Evolutionary conservation across 805 yeast genomes (phyloP).

Genomic region (Saccharomycopsis selenospora): DNA sequence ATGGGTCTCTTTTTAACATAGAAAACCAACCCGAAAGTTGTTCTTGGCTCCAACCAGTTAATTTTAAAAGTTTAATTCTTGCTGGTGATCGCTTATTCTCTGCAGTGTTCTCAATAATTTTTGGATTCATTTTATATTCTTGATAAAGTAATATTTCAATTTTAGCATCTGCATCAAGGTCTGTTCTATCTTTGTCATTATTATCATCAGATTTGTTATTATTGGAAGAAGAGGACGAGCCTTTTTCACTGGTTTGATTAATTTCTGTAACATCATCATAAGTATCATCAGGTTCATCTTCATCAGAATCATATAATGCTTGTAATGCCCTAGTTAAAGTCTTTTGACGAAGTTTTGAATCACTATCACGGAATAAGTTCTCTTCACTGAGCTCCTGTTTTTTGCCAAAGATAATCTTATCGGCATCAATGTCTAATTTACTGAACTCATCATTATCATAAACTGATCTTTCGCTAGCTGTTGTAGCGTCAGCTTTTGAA

Average conservation of each 20-base stretch:
- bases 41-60: constrained; percentile 74
- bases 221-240: constrained; percentile 9
- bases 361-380: constrained; percentile 24
- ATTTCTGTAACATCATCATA: constrained; percentile 43
- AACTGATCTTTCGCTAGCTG: constrained; percentile 23
- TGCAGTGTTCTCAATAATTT: constrained; percentile 38
- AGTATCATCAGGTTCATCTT: constrained; percentile 82
- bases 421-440: constrained; percentile 26
- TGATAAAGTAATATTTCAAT: constrained; percentile 53
- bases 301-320: constrained; percentile 64
- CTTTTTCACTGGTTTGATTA: constrained; percentile 10
- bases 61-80: constrained; percentile 44
- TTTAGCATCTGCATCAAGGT: constrained; percentile 20
- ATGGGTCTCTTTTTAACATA: constrained; percentile 61
- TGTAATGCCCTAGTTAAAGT: constrained; percentile 55
- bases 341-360: constrained; percentile 44
- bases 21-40: constrained; percentile 92
- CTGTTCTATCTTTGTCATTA: constrained; percentile 4
- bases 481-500: constrained; percentile 5
- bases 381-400: constrained; percentile 23
- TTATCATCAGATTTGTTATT: not conserved
- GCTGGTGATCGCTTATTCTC: constrained; percentile 39
- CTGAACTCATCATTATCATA: constrained; percentile 30
- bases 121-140: constrained; percentile 43
- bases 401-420: constrained; percentile 32